These are phyloP conservation scores for Paxillus ammoniavirescens DNA, from an alignment of 768 basidiomycete species.

Conservation along the genomic window DNA sequence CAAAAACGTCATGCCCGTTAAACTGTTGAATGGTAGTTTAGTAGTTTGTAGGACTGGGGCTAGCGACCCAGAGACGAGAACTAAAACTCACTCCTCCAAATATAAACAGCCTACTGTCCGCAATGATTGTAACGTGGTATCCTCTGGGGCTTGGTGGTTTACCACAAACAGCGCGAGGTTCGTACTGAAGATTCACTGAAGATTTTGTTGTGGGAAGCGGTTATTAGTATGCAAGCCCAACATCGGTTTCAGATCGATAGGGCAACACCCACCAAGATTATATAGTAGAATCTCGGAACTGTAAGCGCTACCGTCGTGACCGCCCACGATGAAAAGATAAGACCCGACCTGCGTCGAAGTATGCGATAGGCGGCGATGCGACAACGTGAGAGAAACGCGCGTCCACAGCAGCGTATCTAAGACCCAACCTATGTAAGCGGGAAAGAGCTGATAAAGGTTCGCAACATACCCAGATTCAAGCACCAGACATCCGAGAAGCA, in stretches of 20 bases:
- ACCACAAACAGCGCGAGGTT: conserved; percentile 66
- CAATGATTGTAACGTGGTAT: conserved; percentile 79
- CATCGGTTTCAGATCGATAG: neutral
- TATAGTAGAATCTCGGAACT: conserved; percentile 74
- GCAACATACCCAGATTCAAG: conserved; percentile 74
- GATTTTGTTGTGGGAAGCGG: neutral
- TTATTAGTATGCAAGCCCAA: neutral
- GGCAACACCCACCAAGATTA: conserved; percentile 66
- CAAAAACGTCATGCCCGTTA: conserved; percentile 79
- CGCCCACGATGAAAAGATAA: conserved; percentile 86
- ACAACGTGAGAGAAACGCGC: conserved; percentile 19
- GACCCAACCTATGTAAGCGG: neutral
- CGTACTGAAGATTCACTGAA: conserved; percentile 82
- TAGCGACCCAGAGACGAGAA: neutral
- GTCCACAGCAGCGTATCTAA: conserved; percentile 31
- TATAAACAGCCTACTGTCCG: conserved; percentile 82
- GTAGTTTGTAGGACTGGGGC: neutral
- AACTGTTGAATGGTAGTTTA: conserved; percentile 35
- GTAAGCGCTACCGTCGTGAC: conserved; percentile 81
- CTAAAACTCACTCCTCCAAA: conserved; percentile 62
- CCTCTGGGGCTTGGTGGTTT: conserved; percentile 72
- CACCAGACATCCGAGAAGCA: conserved; percentile 89
- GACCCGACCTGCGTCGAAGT: conserved; percentile 89
- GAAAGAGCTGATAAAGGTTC: neutral
- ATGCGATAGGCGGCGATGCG: conserved; percentile 72